Conservation (phyloP, 257 asterid genomes). For the Cinchona pubescens region DNA sequence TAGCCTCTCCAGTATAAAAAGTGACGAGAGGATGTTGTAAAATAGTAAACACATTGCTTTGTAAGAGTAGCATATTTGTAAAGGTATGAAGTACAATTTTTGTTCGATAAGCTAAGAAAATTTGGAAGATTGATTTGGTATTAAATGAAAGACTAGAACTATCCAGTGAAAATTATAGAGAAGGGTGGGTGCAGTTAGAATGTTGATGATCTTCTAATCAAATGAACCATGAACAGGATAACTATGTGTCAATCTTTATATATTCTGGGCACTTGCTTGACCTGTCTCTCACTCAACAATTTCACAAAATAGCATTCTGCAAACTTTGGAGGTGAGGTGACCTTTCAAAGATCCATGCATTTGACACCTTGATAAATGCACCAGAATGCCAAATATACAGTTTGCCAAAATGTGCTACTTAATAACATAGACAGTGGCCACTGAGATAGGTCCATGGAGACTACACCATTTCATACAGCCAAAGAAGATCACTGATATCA, state of each 20-base stretch:
- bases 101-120: neutral
- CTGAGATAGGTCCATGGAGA: neutral
- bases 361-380: too few species aligned
- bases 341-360: too few species aligned
- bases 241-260: too few species aligned
- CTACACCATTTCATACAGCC: neutral
- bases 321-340: too few species aligned
- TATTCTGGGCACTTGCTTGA: too few species aligned
- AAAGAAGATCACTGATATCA: neutral
- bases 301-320: too few species aligned
- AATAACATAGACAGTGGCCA: neutral
- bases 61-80: slow-evolving; percentile 10
- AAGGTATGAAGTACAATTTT: slow-evolving; percentile 9
- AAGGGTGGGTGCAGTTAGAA: too few species aligned
- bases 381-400: neutral
- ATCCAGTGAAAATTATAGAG: neutral
- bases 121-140: slow-evolving; percentile 1
- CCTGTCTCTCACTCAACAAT: too few species aligned
- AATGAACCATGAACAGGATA: too few species aligned
- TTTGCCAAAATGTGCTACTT: neutral
- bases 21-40: slow-evolving; percentile 15
- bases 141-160: neutral
- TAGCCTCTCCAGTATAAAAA: neutral
- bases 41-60: slow-evolving; percentile 5
- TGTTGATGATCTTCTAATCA: neutral